phyloP scores from a whole-genome alignment of 441 rosid genomes.

The Brassica hybrid region DNA sequence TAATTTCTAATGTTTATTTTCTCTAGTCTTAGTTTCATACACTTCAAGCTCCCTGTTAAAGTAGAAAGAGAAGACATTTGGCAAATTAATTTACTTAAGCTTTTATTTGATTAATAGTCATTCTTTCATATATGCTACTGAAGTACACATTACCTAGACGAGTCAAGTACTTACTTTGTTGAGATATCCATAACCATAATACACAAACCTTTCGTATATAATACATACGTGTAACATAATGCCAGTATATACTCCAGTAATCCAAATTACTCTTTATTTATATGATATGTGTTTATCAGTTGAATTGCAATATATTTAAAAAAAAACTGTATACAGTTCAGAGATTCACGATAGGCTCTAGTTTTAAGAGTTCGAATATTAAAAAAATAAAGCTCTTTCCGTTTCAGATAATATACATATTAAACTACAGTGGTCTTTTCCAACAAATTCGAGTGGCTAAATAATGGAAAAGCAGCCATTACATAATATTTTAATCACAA shows the following conservation, averaged over 20 bases:
- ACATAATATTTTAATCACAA: constrained; percentile 25
- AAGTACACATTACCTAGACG: background rate
- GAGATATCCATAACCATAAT: background rate
- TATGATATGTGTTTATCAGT: background rate
- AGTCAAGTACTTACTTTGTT: background rate
- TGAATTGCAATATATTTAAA: too few species aligned
- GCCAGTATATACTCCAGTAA: constrained; percentile 1
- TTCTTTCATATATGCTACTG: too few species aligned
- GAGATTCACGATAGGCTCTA: constrained; percentile 30
- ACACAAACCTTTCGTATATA: background rate
- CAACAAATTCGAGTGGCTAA: constrained; percentile 47
- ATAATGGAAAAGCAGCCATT: constrained; percentile 34
- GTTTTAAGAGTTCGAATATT: constrained; percentile 16
- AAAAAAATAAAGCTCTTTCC: constrained; percentile 27
- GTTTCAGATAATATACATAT: constrained; percentile 23
- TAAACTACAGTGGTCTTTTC: constrained; percentile 40
- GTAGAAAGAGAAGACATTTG: background rate
- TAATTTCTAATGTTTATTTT: background rate
- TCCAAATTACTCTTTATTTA: background rate
- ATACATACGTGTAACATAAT: background rate
- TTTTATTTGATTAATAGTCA: background rate
- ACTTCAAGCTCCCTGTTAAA: background rate
- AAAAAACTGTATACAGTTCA: constrained; percentile 2
- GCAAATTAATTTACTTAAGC: background rate
- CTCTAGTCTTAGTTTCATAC: background rate